These are phyloP conservation scores for Tetrapisispora taiwanensis DNA, from an alignment of 805 yeast species.

Conservation along the genomic window DNA sequence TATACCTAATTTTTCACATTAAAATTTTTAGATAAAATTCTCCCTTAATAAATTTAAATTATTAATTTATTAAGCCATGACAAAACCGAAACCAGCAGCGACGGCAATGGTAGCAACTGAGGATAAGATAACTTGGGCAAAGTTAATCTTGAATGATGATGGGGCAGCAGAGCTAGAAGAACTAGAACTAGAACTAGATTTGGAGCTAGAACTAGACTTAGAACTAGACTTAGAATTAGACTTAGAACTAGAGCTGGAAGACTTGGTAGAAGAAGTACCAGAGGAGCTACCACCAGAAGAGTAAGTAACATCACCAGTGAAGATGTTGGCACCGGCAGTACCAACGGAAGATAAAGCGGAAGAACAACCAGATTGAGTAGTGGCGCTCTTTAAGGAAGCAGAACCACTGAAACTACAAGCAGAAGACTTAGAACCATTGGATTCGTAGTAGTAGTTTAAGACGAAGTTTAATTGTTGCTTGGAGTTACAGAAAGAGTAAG, in stretches of 20 bases:
- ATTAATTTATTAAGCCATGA: slow-evolving; percentile 20
- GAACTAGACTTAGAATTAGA: slow-evolving; percentile 7
- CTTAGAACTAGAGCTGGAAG: slow-evolving; percentile 15
- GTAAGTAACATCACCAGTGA: slow-evolving; percentile 31
- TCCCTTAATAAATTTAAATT: background rate
- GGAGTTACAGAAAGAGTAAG: slow-evolving; percentile 59
- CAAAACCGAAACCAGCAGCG: slow-evolving; percentile 32
- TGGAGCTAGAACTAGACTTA: slow-evolving; percentile 14
- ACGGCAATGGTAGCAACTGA: slow-evolving; percentile 26
- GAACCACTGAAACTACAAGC: slow-evolving; percentile 67
- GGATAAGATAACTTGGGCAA: slow-evolving; percentile 26
- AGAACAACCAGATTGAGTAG: slow-evolving; percentile 46
- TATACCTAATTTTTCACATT: slow-evolving; percentile 1
- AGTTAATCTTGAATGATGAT: slow-evolving; percentile 14
- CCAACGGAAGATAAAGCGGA: slow-evolving; percentile 59
- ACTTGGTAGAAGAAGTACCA: slow-evolving; percentile 7
- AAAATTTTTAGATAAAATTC: slow-evolving; percentile 1
- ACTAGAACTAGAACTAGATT: slow-evolving; percentile 9
- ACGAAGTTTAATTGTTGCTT: slow-evolving; percentile 57
- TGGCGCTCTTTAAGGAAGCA: slow-evolving; percentile 41
- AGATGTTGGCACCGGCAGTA: slow-evolving; percentile 52
- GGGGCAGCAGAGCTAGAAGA: slow-evolving; percentile 2
- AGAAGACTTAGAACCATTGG: slow-evolving; percentile 30
- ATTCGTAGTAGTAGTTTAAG: slow-evolving; percentile 52
- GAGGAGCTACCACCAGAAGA: slow-evolving; percentile 26